Evolutionary conservation across 2,329 filamentous ascomycete genomes (phyloP).

Genomic region (Penicillium sp.): DNA sequence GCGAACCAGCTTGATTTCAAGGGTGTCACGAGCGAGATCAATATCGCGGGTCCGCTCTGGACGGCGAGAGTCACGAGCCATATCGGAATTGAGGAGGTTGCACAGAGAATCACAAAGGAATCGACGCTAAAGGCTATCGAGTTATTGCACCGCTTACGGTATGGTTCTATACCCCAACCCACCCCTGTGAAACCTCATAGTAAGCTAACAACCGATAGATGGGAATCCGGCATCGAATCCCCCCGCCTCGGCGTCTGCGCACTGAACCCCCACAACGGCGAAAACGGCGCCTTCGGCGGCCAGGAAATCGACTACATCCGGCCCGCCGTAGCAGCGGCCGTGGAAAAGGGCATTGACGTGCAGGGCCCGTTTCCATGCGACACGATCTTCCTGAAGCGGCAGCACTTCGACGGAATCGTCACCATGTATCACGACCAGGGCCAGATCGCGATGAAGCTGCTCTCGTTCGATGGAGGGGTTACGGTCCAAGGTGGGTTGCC

Average conservation of each 20-base stretch:
- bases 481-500: slow-evolving; percentile 42
- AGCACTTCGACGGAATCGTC: slow-evolving; percentile 40
- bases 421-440: slow-evolving; percentile 47
- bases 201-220: slow-evolving; percentile 4
- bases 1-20: slow-evolving; percentile 37
- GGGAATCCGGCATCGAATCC: slow-evolving; percentile 36
- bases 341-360: slow-evolving; percentile 33
- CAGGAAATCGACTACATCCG: slow-evolving; percentile 41
- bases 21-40: slow-evolving; percentile 41
- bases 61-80: slow-evolving; percentile 40
- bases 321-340: slow-evolving; percentile 34
- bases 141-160: slow-evolving; percentile 10
- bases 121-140: slow-evolving; percentile 24
- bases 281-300: slow-evolving; percentile 39
- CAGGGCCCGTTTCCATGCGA: slow-evolving; percentile 41
- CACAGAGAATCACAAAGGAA: slow-evolving; percentile 32
- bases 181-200: not conserved
- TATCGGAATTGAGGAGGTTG: slow-evolving; percentile 37
- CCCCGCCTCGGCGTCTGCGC: slow-evolving; percentile 41
- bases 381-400: slow-evolving; percentile 41
- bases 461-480: slow-evolving; percentile 41
- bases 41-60: slow-evolving; percentile 37
- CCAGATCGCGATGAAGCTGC: slow-evolving; percentile 43
- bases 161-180: not conserved
- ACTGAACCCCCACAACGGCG: slow-evolving; percentile 42